Evolutionary conservation across 768 basidiomycete species (phyloP).

Genomic region (Phaffia australis): DNA sequence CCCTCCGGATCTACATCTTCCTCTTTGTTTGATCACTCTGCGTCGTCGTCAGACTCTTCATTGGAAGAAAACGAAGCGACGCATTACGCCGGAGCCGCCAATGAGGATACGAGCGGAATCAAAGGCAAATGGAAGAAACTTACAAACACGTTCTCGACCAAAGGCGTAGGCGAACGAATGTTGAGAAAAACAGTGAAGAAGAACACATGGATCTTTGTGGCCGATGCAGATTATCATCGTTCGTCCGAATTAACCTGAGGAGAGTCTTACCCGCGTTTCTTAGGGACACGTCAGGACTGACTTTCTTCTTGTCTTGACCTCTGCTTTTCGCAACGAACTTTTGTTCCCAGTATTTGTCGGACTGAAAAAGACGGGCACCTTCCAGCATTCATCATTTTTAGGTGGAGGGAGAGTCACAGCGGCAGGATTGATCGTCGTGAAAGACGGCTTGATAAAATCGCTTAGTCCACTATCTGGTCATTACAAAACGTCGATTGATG

Average conservation of each 20-base stretch:
- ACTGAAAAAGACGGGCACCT: slow-evolving; percentile 53
- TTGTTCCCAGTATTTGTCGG: slow-evolving; percentile 44
- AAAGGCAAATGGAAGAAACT: slow-evolving; percentile 35
- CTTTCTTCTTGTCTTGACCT: slow-evolving; percentile 43
- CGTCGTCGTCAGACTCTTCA: slow-evolving; percentile 28
- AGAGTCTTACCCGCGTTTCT: slow-evolving; percentile 24
- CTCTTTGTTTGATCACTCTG: slow-evolving; percentile 27
- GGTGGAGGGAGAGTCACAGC: slow-evolving; percentile 49
- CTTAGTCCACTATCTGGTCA: slow-evolving; percentile 59
- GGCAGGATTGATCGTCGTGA: slow-evolving; percentile 55
- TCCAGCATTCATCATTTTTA: slow-evolving; percentile 54
- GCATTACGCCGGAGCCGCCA: slow-evolving; percentile 31
- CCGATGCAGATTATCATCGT: slow-evolving; percentile 40
- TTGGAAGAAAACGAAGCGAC: slow-evolving; percentile 30
- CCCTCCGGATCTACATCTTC: background rate
- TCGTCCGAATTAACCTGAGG: background rate
- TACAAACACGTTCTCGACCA: slow-evolving; percentile 43
- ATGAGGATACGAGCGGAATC: no score
- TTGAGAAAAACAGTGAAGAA: slow-evolving; percentile 47
- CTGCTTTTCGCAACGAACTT: slow-evolving; percentile 45
- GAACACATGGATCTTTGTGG: slow-evolving; percentile 62
- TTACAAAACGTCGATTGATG: slow-evolving; percentile 53
- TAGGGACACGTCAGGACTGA: no score
- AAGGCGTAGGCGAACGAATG: slow-evolving; percentile 48
- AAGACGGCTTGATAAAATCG: slow-evolving; percentile 51